A percentile compares a stretch with the other conserved stretches of the same genome.
phyloP scores from a whole-genome alignment of 192 early-diverging fungal species.

The Phycomyces blakesleeanus region DNA sequence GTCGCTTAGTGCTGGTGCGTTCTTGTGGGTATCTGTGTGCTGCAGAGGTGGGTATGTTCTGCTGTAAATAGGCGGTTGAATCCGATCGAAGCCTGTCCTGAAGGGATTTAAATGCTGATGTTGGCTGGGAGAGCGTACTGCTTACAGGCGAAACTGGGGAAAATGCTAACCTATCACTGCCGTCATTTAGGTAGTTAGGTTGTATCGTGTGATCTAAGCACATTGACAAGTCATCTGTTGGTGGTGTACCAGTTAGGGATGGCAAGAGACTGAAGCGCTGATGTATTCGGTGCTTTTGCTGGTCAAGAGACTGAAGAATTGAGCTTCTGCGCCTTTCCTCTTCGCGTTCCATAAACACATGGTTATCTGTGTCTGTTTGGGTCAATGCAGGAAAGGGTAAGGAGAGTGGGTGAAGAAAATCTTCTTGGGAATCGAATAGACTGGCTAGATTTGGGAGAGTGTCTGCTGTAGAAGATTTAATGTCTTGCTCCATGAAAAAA shows the following conservation, averaged over 20 bases:
- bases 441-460: neutral
- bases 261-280: constrained; percentile 4
- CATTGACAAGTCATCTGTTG: neutral
- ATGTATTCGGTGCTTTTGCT: constrained; percentile 12
- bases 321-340: constrained; percentile 19
- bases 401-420: neutral
- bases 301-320: constrained; percentile 20
- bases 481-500: constrained; percentile 46
- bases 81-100: no score
- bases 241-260: neutral
- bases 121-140: no score
- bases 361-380: neutral
- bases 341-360: neutral
- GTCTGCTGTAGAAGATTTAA: neutral
- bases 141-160: no score
- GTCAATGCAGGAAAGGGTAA: neutral
- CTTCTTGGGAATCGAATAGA: neutral
- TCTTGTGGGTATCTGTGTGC: no score
- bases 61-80: no score
- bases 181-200: neutral
- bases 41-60: no score
- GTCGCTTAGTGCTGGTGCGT: neutral
- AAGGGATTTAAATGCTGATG: no score
- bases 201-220: neutral
- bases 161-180: no score